Conservation (phyloP, 495 filamentous ascomycete genomes). For the Podospora conica region DNA sequence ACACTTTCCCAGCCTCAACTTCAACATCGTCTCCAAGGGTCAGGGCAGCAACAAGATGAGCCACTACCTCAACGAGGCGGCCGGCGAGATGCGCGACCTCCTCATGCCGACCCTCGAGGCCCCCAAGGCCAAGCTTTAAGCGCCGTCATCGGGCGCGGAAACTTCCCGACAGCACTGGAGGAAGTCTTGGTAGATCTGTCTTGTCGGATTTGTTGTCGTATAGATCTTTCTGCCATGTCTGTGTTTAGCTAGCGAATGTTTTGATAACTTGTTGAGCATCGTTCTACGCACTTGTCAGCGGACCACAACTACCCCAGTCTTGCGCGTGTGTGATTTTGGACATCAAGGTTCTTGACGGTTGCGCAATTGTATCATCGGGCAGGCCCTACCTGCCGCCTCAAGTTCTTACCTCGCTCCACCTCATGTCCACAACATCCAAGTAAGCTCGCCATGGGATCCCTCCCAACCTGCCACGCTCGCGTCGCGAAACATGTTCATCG, state of each 20-base stretch:
- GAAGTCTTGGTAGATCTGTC: neutral
- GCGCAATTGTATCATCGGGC: neutral
- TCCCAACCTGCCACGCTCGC: neutral
- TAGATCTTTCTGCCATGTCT: neutral
- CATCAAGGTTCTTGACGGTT: neutral
- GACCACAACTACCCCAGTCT: neutral
- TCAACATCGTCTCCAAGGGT: constrained; percentile 96
- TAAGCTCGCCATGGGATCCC: neutral
- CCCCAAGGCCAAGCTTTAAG: constrained; percentile 85
- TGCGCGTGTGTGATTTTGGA: neutral
- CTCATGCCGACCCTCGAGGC: constrained; percentile 74
- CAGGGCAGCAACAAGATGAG: constrained; percentile 88
- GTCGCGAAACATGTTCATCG: neutral
- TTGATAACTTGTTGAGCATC: neutral
- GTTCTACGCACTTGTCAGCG: neutral
- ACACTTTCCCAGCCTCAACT: constrained; percentile 67
- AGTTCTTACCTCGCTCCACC: neutral
- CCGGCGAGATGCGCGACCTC: constrained; percentile 81
- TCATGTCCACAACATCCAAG: neutral
- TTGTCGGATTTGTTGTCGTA: neutral
- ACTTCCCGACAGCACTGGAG: neutral
- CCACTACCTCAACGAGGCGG: constrained; percentile 90
- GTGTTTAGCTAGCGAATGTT: neutral
- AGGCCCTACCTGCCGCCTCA: neutral
- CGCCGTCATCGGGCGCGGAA: neutral